Base-by-base conservation (phyloP, 805 yeast species). In the Wickerhamomyces bisporus region DNA sequence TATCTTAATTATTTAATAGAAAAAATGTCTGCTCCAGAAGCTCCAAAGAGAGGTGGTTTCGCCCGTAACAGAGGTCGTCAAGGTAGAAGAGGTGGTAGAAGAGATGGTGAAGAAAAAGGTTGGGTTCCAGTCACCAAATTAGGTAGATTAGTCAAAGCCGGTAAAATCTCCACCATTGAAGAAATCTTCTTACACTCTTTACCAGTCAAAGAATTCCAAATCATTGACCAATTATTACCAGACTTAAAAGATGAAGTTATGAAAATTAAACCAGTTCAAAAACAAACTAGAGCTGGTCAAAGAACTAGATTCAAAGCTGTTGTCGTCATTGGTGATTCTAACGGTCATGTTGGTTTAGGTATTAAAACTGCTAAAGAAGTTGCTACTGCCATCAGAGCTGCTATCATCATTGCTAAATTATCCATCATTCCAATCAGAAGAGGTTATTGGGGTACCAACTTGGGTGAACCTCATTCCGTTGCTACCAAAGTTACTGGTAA, bases 301-400 rank as follows among this genome's bases (percentile, higher is more conserved):
- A 91, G 98, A 83, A 93, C 98, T 77, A 88, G 98, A 82, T 89
- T 93, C 84, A 94, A 94, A 93, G 98, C 98, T 73, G 95, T 93
- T 66, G 98, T 93, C 69, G 88, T 93, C 67, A 88, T 93, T 70
- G 98, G 98, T 80, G 98, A 93, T 80, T 77, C 89, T 66, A 87
- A 88, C 87, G 98, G 98, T 72, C 98, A 93, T 81, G 96, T 93
- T 75, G 98, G 98, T 86, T 84, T 93, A 70, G 98, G 98, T 79
- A 88, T 93, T 79, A 93, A 93, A 88, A 91, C 98, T 71, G 96
- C 98, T 64, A 93, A 93, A 88, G 98, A 93, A 79, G 97, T 93
- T 66, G 98, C 98, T 63, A 88, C 97, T 65, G 98, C 98, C 70
- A 93, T 93, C 79, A 88, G 96, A 78, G 96, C 98, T 63, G 98